phyloP scores from a whole-genome alignment of 2,329 filamentous ascomycete species.

The Hirsutella thompsonii region DNA sequence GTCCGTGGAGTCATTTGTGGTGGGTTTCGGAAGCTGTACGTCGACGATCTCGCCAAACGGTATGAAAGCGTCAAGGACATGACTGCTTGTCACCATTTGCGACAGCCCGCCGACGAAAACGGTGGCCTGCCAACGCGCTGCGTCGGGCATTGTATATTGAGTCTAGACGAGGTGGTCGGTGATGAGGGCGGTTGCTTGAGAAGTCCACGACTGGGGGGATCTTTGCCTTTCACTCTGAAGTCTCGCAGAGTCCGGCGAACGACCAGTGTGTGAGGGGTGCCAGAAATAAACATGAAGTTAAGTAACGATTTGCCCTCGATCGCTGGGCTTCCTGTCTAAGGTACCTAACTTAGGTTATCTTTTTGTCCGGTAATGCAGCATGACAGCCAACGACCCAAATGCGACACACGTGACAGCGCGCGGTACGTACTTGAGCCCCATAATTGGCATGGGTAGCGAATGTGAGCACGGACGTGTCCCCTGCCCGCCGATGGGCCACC shows the following conservation, averaged over 20 bases:
- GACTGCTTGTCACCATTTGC: slow-evolving; percentile 58
- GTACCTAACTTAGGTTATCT: too few relatives aligned
- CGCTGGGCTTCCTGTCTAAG: too few relatives aligned
- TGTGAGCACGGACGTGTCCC: slow-evolving; percentile 2
- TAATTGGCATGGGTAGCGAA: neutral
- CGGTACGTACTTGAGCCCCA: slow-evolving; percentile 5
- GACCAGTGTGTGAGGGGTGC: too few relatives aligned
- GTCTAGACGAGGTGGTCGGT: too few relatives aligned
- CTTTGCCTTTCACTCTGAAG: too few relatives aligned
- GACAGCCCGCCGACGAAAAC: slow-evolving; percentile 87
- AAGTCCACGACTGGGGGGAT: too few relatives aligned
- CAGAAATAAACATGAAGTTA: too few relatives aligned
- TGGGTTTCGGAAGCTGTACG: slow-evolving; percentile 79
- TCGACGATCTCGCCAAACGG: slow-evolving; percentile 95
- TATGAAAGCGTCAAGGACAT: slow-evolving; percentile 81
- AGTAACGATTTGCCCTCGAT: too few relatives aligned
- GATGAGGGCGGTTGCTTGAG: too few relatives aligned
- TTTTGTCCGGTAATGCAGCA: too few relatives aligned
- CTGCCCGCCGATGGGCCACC: neutral
- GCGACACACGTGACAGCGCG: neutral
- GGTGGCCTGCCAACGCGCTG: slow-evolving; percentile 75
- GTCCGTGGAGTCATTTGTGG: slow-evolving; percentile 64
- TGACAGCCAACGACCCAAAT: too few relatives aligned
- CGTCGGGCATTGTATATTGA: slow-evolving; percentile 55
- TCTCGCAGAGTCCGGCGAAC: too few relatives aligned